Conservation (phyloP, 2,329 filamentous ascomycete genomes). For the Fusarium sp. region DNA sequence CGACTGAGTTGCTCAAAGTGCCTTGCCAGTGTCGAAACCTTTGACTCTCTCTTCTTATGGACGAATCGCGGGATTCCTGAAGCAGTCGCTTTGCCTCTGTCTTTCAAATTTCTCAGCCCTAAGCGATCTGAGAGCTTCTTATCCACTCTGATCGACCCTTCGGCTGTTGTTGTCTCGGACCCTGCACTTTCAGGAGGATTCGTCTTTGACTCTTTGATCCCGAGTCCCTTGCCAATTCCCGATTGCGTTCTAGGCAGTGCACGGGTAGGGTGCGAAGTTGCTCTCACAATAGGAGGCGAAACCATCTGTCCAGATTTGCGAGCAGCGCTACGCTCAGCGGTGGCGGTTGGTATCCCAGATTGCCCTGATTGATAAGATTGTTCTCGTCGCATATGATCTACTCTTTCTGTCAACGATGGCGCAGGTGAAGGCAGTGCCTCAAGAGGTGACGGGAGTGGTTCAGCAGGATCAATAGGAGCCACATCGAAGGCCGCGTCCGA, state of each 20-base stretch:
- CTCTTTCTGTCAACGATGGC: constrained; percentile 58
- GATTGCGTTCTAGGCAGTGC: constrained; percentile 62
- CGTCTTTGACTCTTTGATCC: constrained; percentile 52
- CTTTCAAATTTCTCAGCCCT: constrained; percentile 74
- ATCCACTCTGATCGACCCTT: constrained; percentile 67
- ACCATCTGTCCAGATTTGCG: constrained; percentile 61
- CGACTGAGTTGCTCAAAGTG: constrained; percentile 97
- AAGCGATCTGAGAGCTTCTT: constrained; percentile 83
- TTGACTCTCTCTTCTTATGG: constrained; percentile 77
- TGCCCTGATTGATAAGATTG: constrained; percentile 52
- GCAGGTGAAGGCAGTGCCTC: constrained; percentile 28
- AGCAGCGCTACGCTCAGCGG: constrained; percentile 54
- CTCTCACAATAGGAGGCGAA: constrained; percentile 66
- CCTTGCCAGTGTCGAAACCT: constrained; percentile 90
- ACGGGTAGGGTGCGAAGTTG: constrained; percentile 65
- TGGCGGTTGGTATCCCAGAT: constrained; percentile 47
- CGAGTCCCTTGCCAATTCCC: constrained; percentile 57
- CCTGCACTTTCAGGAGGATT: constrained; percentile 43
- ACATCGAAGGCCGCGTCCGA: constrained; percentile 36
- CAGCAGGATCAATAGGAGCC: constrained; percentile 19
- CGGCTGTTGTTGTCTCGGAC: constrained; percentile 47
- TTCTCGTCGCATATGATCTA: constrained; percentile 66
- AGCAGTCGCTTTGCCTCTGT: constrained; percentile 64
- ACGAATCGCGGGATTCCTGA: constrained; percentile 93
- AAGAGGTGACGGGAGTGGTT: constrained; percentile 29